Conservation (phyloP, 2,329 filamentous ascomycete genomes). For the Onygenales sp. region DNA sequence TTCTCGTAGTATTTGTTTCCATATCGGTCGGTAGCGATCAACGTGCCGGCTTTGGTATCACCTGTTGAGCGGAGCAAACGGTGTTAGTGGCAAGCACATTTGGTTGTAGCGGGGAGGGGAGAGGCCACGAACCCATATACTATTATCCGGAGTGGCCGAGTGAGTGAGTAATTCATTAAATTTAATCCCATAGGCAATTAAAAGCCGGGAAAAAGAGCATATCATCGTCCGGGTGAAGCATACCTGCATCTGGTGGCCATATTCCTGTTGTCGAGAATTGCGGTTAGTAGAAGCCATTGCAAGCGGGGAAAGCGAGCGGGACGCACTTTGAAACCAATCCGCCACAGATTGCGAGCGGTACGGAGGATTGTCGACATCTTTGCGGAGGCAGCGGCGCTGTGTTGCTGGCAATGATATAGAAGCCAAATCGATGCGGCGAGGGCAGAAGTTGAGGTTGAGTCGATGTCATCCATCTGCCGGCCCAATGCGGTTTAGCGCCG, state of each 20-base stretch:
- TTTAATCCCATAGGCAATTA: slow-evolving; percentile 15
- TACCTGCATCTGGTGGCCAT: slow-evolving; percentile 87
- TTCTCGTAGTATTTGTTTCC: slow-evolving; percentile 99
- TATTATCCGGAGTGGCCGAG: slow-evolving; percentile 14
- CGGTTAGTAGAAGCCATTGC: slow-evolving; percentile 26
- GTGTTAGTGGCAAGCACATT: slow-evolving; percentile 15
- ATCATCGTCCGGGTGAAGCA: slow-evolving; percentile 18
- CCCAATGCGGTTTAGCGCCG: slow-evolving; percentile 12
- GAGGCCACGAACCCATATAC: slow-evolving; percentile 32
- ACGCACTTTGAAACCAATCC: slow-evolving; percentile 75
- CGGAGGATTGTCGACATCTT: slow-evolving; percentile 86
- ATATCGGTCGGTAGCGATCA: slow-evolving; percentile 77
- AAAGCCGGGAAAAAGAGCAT: slow-evolving; percentile 6
- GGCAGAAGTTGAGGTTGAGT: background rate
- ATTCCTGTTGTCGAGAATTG: slow-evolving; percentile 53
- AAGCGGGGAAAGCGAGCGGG: slow-evolving; percentile 4
- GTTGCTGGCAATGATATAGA: background rate
- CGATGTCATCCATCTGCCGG: background rate
- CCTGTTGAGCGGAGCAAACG: slow-evolving; percentile 45
- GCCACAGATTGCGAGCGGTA: slow-evolving; percentile 78
- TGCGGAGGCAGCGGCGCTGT: slow-evolving; percentile 16
- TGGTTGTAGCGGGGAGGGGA: background rate
- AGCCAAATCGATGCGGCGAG: background rate
- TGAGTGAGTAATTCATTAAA: background rate
- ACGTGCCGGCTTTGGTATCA: slow-evolving; percentile 87